Evolutionary conservation across 2,329 filamentous ascomycete species (phyloP), one percentile per base, ranked within the genome.

Genomic region (Xylaria polymorpha): DNA sequence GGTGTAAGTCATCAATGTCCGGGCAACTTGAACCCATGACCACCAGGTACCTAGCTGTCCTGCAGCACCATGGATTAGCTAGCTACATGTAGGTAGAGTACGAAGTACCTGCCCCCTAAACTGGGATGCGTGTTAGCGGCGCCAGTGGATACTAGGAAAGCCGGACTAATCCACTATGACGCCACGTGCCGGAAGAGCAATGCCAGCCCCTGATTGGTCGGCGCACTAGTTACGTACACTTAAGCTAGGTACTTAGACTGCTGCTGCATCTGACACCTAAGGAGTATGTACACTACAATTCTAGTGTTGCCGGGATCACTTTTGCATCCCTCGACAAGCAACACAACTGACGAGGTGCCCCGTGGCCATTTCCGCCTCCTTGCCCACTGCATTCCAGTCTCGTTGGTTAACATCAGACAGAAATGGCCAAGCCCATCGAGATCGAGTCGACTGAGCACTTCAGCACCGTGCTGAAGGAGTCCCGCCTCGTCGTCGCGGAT

Each of bases 401-500:
- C 3, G 22, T 25, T 37, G 50, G 22, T 10, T n/a, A 46, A 29
- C 32, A 39, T 9, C 25, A 59, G 8, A 25, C 43, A 62, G 81
- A 81, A 64, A 79, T 81, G 77, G 87, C 86, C 68, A 81, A 83
- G 73, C 72, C 77, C 15, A 70, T 83, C 66, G 77, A 82, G 61
- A 88, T 90, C 71, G 80, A 82, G 71, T 90, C 88, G 1, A 78
- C 81, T 29, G 83, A 84, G 76, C 90, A 95, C 77, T 91, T 97
- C 76, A 86, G 85, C 75, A 81, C 83, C 39, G 81, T 96, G 69
- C 85, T 97, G 70, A 87, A 87, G 70, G 89, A 87, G 64, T 94
- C 92, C 41, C 89, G 88, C 73, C 88, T 97, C 68, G 93, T 98
- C 50, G 91, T 98, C 64, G 90, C 91, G 77, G 93, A 97, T 83